phyloP scores from a whole-genome alignment of 2,329 filamentous ascomycete genomes.

The Aspergillus flavus region DNA sequence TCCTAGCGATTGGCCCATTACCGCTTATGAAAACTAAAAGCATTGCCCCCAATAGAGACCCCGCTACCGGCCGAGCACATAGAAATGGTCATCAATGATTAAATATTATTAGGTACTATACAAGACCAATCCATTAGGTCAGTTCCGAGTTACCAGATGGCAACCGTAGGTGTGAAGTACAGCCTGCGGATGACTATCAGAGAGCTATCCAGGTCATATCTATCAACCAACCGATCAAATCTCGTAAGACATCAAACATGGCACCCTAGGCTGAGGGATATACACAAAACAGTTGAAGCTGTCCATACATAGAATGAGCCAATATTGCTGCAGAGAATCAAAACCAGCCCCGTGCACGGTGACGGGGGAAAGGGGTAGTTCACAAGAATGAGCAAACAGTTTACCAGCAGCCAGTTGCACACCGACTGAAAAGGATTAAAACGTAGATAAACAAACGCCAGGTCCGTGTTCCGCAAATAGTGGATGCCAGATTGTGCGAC shows the following conservation, averaged over 20 bases:
- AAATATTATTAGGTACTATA: slow-evolving; percentile 3
- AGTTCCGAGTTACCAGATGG: not conserved
- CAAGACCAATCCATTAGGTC: not conserved
- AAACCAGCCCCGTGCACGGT: slow-evolving; percentile 9
- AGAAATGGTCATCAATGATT: not conserved
- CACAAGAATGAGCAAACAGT: slow-evolving; percentile 6
- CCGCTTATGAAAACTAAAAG: no score
- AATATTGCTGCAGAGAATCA: slow-evolving; percentile 11
- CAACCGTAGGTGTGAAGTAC: not conserved
- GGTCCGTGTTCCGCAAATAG: not conserved
- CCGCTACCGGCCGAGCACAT: not conserved
- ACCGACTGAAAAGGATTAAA: not conserved
- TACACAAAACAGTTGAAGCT: slow-evolving; percentile 6
- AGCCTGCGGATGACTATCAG: not conserved
- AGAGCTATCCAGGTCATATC: slow-evolving; percentile 3
- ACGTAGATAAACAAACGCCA: not conserved
- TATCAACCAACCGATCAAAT: slow-evolving; percentile 2
- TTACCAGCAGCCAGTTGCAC: not conserved
- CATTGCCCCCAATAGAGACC: no score
- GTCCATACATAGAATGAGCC: slow-evolving; percentile 1
- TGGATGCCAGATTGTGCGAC: not conserved
- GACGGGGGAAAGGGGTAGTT: not conserved
- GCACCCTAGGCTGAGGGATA: slow-evolving; percentile 4
- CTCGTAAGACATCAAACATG: slow-evolving; percentile 10
- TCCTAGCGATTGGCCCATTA: no score